phyloP scores from a whole-genome alignment of 306 rosid genomes.

The Vicia sativa region DNA sequence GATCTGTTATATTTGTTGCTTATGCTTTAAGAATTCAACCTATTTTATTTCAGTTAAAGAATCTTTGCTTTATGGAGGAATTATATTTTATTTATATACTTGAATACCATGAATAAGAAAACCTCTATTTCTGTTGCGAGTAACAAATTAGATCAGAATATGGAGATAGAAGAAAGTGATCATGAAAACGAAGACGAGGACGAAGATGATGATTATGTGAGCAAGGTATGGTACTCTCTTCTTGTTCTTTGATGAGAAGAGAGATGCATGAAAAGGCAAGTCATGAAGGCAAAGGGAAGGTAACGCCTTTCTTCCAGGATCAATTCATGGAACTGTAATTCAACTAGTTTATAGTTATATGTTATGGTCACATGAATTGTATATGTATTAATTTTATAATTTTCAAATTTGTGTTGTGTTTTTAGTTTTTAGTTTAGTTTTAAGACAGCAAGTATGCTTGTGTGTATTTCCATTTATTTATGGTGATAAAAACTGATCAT shows the following conservation, averaged over 20 bases:
- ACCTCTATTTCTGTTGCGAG: neutral
- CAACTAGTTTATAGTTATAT: constrained; percentile 24
- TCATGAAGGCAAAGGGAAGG: constrained; percentile 80
- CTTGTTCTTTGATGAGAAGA: constrained; percentile 41
- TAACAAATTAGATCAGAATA: constrained; percentile 19
- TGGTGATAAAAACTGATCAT: neutral
- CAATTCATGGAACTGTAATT: constrained; percentile 18
- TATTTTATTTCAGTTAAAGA: constrained; percentile 13
- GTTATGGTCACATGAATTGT: neutral
- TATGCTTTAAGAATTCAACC: neutral
- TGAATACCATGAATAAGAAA: neutral
- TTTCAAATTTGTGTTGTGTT: neutral
- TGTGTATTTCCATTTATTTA: neutral
- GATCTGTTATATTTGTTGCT: constrained; percentile 47
- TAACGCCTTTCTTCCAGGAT: constrained; percentile 71
- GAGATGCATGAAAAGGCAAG: constrained; percentile 61
- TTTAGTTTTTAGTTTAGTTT: neutral
- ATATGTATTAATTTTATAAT: too few relatives aligned
- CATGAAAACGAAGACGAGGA: constrained; percentile 38
- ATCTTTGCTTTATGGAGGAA: constrained; percentile 26
- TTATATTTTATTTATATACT: constrained; percentile 33
- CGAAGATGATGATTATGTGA: constrained; percentile 35
- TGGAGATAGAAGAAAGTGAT: constrained; percentile 52
- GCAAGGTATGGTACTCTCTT: constrained; percentile 35
- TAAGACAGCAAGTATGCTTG: neutral